Conservation (phyloP, 345 rosid genomes). For the Aethionema arabicum region DNA sequence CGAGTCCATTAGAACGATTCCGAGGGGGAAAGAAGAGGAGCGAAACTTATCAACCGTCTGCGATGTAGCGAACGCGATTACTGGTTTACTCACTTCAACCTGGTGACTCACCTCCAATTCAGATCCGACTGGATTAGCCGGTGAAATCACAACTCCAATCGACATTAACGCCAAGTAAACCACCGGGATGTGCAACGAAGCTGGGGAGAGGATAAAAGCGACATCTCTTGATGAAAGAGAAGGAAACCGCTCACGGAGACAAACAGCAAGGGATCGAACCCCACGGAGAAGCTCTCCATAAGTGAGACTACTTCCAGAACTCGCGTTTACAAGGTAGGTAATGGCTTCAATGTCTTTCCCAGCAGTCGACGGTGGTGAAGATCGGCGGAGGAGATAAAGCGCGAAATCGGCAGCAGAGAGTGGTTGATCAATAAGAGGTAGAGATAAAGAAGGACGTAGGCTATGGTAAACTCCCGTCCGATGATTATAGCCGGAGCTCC, state of each 20-base stretch:
- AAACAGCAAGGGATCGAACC: slow-evolving; percentile 48
- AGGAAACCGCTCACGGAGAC: slow-evolving; percentile 42
- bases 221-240: slow-evolving; percentile 51
- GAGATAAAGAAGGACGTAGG: slow-evolving; percentile 48
- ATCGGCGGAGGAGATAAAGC: slow-evolving; percentile 48
- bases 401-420: slow-evolving; percentile 52
- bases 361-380: slow-evolving; percentile 35
- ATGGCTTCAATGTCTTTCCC: slow-evolving; percentile 31
- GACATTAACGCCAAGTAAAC: slow-evolving; percentile 71
- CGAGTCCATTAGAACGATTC: slow-evolving; percentile 62
- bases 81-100: slow-evolving; percentile 52
- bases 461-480: slow-evolving; percentile 52
- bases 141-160: slow-evolving; percentile 66
- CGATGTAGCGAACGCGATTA: slow-evolving; percentile 69
- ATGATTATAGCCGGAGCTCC: slow-evolving; percentile 49
- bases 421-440: slow-evolving; percentile 49
- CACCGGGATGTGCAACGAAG: slow-evolving; percentile 60
- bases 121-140: slow-evolving; percentile 70
- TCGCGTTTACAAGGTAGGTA: slow-evolving; percentile 47
- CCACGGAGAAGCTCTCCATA: slow-evolving; percentile 47
- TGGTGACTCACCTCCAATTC: slow-evolving; percentile 57
- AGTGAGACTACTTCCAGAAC: slow-evolving; percentile 43
- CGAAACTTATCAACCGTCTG: slow-evolving; percentile 43
- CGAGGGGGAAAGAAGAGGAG: slow-evolving; percentile 39
- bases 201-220: slow-evolving; percentile 64